Base-by-base conservation (phyloP, 2,329 filamentous ascomycete genomes). In the Sporothrix luriei region DNA sequence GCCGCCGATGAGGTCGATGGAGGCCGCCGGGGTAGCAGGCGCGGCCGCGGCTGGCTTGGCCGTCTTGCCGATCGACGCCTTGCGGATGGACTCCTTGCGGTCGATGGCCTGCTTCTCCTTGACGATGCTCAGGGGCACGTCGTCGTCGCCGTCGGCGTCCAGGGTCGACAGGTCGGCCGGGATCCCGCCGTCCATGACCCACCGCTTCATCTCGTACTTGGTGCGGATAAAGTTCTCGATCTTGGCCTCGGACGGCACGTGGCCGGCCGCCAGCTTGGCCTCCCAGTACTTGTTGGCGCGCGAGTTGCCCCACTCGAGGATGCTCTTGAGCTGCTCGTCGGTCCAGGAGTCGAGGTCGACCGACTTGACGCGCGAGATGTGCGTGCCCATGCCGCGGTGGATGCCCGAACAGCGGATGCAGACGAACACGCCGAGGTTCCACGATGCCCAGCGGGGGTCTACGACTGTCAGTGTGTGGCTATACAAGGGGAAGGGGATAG, bases 191-290 rank as follows among this genome's bases (percentile, higher is more conserved):
- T 99, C 95, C 94, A 98, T 98, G n/a, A 93, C 91, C 95, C 95
- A 99, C 82, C 96, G 87, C 87, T 97, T 98, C 68, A 95, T 91
- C 79, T 99, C 95, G 80, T 99, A 99, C 81, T 99, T 99, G 69
- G 96, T 99, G 74, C 95, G 90, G 76, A 99, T 98, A 78, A 99
- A 99, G 84, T 98, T 99, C 85, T 99, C 95, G 75, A 99, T 98
- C 85, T 99, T 99, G 74, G 91, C 87, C 83, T 99, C 96, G 26
- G 94, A 97, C 1, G 95, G 95, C 61, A 94, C 88, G 80, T 99
- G 95, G 71, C 94, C 94, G 16, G 90, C 82, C 2, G 94, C 93
- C 76, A 99, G 82, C 82, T 98, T 99, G 72, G 92, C 88, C 81
- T 99, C 96, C 94, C 94, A 99, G 80, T 98, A 97, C 84, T 97